Evolutionary conservation across 257 asterid genomes (phyloP).

Genomic region (Plantago ovata): DNA sequence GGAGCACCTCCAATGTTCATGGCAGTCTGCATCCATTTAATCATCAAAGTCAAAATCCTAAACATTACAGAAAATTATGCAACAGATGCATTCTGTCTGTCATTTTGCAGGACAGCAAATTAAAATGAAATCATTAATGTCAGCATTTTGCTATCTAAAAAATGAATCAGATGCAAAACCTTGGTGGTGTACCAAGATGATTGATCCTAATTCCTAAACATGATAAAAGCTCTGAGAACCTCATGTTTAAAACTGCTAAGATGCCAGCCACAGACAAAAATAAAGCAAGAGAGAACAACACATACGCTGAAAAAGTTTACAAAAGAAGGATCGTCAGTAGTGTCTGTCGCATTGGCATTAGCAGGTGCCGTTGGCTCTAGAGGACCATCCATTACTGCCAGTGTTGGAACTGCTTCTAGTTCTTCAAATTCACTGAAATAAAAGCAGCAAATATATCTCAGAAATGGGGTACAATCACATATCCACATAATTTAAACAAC

Average conservation of each 20-base stretch:
- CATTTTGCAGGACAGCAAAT: background rate
- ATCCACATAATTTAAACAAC: background rate
- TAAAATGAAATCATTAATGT: too few relatives aligned
- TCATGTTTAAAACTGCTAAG: too few relatives aligned
- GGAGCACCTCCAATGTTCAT: constrained; percentile 44
- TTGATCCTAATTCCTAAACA: too few relatives aligned
- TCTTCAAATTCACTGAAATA: constrained; percentile 58
- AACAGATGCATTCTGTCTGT: background rate
- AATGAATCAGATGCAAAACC: too few relatives aligned
- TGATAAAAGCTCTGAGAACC: too few relatives aligned
- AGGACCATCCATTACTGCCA: constrained; percentile 69
- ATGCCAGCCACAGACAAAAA: background rate
- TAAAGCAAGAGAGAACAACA: background rate
- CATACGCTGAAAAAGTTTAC: constrained; percentile 67
- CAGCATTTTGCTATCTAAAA: too few relatives aligned
- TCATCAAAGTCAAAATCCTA: constrained; percentile 13
- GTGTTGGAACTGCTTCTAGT: constrained; percentile 59
- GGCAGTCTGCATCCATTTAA: constrained; percentile 43
- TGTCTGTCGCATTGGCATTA: constrained; percentile 33
- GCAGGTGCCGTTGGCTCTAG: constrained; percentile 50
- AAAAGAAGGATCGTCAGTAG: constrained; percentile 52
- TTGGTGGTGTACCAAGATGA: too few relatives aligned
- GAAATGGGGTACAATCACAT: too few relatives aligned
- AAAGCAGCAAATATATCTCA: constrained; percentile 11
- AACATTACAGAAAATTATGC: background rate